Base-by-base conservation (phyloP, 768 basidiomycete genomes). In the Termitomyces sp. region DNA sequence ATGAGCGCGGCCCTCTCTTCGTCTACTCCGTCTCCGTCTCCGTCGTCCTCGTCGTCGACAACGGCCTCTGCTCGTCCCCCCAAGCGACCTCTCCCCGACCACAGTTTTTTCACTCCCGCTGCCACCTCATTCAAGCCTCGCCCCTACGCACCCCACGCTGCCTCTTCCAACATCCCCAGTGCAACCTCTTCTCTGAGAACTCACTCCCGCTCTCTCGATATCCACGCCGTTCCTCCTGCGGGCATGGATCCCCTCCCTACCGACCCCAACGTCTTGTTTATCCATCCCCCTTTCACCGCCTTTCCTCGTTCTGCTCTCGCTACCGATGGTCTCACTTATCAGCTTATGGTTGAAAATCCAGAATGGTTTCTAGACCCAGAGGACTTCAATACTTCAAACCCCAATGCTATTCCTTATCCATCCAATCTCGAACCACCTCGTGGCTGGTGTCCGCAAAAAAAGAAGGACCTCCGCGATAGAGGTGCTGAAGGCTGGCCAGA, bases 381-480 rank as follows among this genome's bases (percentile, higher is more conserved):
- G 50, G 89, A 91, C 67, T 91, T 88, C 60, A 71, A 78, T 72
- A 40, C 70, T 75, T 47, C 66, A 69, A 79, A 80, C 65, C 67
- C 77, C 5, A 68, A 72, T 50, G 81, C 81, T n/a, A 78, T 89
- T 17, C 70, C 82, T 15, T 92, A 92, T 66, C 90, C 90, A 12
- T 74, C 86, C 38, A 77, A 82, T 66, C 81, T 92, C 12, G 90
- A 92, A 66, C 90, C 90, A 28, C 90, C 90, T 14, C 76, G 90
- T 53, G 90, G 90, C 28, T 92, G 90, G 90, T 90, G 88, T 64
- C 87, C 87, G 26, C 80, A 88, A n/a, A 90, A 85, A 74, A 90
- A 89, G 70, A 88, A 87, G 62, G 87, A 88, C 60, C 69, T 85
- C 22, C 87, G 83, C 65, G 86, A 85, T 40, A 75, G 83, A 49